These are phyloP conservation scores for Lactarius trivialis DNA, from an alignment of 768 basidiomycete genomes.

Conservation along the genomic window DNA sequence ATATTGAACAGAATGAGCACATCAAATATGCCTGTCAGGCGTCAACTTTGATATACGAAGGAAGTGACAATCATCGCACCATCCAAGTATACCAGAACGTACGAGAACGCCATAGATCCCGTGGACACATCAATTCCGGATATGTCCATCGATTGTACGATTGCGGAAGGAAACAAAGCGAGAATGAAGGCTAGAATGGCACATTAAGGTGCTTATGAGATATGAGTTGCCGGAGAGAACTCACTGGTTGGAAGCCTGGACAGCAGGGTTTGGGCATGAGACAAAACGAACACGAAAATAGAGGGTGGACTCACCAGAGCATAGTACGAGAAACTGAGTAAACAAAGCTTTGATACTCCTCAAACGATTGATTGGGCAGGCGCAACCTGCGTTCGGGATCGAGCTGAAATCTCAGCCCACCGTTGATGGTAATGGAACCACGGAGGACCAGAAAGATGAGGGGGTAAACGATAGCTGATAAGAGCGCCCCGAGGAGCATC, in stretches of 20 bases:
- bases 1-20: slow-evolving; percentile 64
- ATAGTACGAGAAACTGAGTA: slow-evolving; percentile 56
- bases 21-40: slow-evolving; percentile 51
- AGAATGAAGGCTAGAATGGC: slow-evolving; percentile 51
- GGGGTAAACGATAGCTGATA: slow-evolving; percentile 52
- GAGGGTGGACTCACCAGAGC: slow-evolving; percentile 49
- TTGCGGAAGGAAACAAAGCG: slow-evolving; percentile 52
- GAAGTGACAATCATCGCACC: slow-evolving; percentile 36
- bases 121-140: slow-evolving; percentile 46
- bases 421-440: slow-evolving; percentile 46
- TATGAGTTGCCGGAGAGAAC: slow-evolving; percentile 20
- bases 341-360: slow-evolving; percentile 57
- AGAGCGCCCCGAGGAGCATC: slow-evolving; percentile 53
- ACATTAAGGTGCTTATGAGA: slow-evolving; percentile 8
- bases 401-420: slow-evolving; percentile 45
- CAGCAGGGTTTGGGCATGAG: slow-evolving; percentile 7
- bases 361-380: slow-evolving; percentile 27
- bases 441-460: slow-evolving; percentile 56
- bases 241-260: slow-evolving; percentile 55
- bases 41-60: slow-evolving; percentile 8
- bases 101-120: slow-evolving; percentile 43
- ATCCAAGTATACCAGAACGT: slow-evolving; percentile 22
- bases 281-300: neutral
- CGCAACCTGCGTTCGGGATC: slow-evolving; percentile 42
- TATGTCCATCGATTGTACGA: slow-evolving; percentile 42